These are phyloP conservation scores for Rosa chinensis DNA, from an alignment of 306 rosid species.

Conservation along the genomic window DNA sequence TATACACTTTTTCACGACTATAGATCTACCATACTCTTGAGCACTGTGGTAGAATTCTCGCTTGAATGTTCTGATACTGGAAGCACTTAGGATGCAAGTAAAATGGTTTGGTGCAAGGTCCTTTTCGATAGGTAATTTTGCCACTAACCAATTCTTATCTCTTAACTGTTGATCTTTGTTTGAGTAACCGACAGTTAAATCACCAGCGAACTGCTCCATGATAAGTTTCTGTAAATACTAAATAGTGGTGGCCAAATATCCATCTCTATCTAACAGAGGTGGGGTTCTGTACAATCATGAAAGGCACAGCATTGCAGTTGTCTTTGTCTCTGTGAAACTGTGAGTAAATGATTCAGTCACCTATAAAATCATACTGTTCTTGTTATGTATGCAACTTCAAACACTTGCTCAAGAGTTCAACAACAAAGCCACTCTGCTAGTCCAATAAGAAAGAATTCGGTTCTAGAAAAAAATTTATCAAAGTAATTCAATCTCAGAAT, in stretches of 20 bases:
- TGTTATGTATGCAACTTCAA: background rate
- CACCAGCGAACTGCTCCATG: background rate
- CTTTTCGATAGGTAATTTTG: conserved; percentile 2
- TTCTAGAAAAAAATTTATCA: too few relatives aligned
- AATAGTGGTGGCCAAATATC: background rate
- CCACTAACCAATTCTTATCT: background rate
- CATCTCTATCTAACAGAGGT: conserved; percentile 9
- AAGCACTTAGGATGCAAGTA: background rate
- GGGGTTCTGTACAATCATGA: conserved; percentile 30
- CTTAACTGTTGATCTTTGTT: background rate
- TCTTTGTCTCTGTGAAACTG: background rate
- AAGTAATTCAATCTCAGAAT: background rate
- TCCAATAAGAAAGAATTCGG: background rate
- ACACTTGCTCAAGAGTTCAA: background rate
- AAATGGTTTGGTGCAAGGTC: conserved; percentile 27
- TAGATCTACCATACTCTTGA: background rate
- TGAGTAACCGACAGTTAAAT: background rate
- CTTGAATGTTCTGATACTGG: too few relatives aligned
- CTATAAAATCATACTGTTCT: background rate
- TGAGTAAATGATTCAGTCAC: background rate
- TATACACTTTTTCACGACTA: background rate
- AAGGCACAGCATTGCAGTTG: conserved; percentile 10
- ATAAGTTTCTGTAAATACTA: background rate
- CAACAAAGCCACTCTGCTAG: background rate
- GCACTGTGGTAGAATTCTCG: too few relatives aligned